Base-by-base conservation (phyloP, 192 early-diverging fungal species). In the Gigaspora rosea region DNA sequence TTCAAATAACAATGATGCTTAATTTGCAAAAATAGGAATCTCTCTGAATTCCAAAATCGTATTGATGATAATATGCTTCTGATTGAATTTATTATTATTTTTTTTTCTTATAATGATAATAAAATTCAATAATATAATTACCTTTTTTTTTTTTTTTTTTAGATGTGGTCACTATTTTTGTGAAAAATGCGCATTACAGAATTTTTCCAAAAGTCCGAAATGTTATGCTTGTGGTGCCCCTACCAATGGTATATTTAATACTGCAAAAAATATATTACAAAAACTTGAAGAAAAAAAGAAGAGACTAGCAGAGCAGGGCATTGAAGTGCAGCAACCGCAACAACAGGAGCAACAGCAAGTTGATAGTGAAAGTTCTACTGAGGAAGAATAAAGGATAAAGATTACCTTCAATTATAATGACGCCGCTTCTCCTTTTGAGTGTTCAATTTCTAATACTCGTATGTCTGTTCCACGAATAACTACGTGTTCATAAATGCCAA, bases 151-250 rank as follows among this genome's bases (percentile, higher is more conserved):
- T 69, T 69, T 11, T 66, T 64, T 46, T 22, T 2, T 52, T 77
- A 91, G 91, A 78, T 97, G 98, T 83, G 86, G 89, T 47, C 98
- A 99, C 78, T 97, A 96, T 81, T 99, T 98, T 86, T 98, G 97
- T 82, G 96, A 98, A 83, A 85, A 85, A 13, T 99, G 98, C 72
- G 98, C 98, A 18, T 78, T 98, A 48, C 86, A 91, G 56, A 90
- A 94, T 32, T 94, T 92, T 82, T 79, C 86, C 33, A 96, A 96
- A 80, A 85, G 88, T 13, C 88, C 91, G 18, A 98, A 96, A 81
- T 99, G 98, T 82, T 94, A 91, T 84, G 93, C 91, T 7, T 99
- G 98, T 80, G 91, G 92, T 8, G 80, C 87, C 0, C 85, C 93
- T 5, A 98, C 97, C 3, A 87, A 83, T 62, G 97, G 97, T 4